phyloP scores from a whole-genome alignment of 371 early-diverging fungal species.

The Sanchytrium tribonematis region DNA sequence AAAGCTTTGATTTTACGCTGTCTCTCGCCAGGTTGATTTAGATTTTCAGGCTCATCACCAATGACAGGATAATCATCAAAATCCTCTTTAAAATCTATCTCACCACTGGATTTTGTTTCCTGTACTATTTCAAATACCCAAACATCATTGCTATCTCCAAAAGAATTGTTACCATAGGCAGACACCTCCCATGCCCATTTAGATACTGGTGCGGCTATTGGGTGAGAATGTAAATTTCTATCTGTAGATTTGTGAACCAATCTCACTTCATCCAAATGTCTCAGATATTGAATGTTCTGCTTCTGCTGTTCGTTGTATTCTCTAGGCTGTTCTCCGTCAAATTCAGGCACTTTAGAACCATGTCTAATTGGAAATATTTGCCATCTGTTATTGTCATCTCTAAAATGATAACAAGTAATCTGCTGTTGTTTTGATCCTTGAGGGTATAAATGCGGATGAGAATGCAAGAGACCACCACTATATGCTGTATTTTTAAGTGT shows the following conservation, averaged over 20 bases:
- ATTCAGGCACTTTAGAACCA: slow-evolving; percentile 1
- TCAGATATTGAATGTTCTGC: background rate
- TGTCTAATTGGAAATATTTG: slow-evolving; percentile 11
- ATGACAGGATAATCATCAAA: slow-evolving; percentile 12
- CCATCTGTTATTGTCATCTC: slow-evolving; percentile 93
- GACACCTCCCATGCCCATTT: slow-evolving; percentile 55
- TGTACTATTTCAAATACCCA: slow-evolving; percentile 69
- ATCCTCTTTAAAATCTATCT: slow-evolving; percentile 7
- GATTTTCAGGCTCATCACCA: slow-evolving; percentile 7
- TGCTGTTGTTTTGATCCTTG: slow-evolving; percentile 69
- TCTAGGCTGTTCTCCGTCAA: background rate
- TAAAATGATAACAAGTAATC: slow-evolving; percentile 91
- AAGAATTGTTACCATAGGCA: slow-evolving; percentile 37
- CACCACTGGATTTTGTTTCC: slow-evolving; percentile 8
- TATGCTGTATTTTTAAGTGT: slow-evolving; percentile 58
- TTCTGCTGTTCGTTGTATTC: background rate
- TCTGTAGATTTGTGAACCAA: slow-evolving; percentile 34
- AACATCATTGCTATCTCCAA: slow-evolving; percentile 53
- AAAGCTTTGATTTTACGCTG: slow-evolving; percentile 24
- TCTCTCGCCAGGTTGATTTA: slow-evolving; percentile 8
- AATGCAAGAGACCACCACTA: slow-evolving; percentile 86
- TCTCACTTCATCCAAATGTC: slow-evolving; percentile 1
- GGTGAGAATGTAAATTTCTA: slow-evolving; percentile 57
- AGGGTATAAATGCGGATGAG: slow-evolving; percentile 80
- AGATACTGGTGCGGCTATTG: slow-evolving; percentile 52